These are phyloP conservation scores for Pilatotrama ljubarskyi DNA, from an alignment of 768 basidiomycete species.

Conservation along the genomic window DNA sequence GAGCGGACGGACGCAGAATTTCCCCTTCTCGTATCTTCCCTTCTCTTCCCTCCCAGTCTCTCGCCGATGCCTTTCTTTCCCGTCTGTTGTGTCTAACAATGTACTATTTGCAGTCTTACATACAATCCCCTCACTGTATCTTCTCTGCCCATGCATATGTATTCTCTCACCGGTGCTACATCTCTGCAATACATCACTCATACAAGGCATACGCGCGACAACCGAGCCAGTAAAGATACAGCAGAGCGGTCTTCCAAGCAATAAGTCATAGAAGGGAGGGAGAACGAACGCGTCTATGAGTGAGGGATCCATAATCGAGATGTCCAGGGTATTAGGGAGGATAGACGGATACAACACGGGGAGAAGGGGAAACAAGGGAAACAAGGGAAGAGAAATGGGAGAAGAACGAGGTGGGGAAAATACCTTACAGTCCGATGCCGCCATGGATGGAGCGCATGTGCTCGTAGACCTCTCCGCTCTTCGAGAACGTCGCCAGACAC, in stretches of 20 bases:
- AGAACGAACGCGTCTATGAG: neutral
- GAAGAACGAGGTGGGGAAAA: neutral
- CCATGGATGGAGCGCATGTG: constrained; percentile 76
- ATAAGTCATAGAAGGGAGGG: neutral
- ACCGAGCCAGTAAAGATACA: neutral
- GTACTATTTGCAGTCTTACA: constrained; percentile 3
- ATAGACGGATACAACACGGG: too few species aligned
- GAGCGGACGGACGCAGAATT: constrained; percentile 19
- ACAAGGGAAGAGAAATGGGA: neutral
- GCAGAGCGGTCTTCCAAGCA: neutral
- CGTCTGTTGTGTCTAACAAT: constrained; percentile 4
- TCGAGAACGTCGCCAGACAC: constrained; percentile 68
- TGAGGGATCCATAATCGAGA: neutral
- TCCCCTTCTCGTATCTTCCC: neutral
- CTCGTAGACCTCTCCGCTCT: constrained; percentile 69
- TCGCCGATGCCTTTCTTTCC: neutral
- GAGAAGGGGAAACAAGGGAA: neutral
- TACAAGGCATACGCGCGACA: neutral
- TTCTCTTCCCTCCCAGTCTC: neutral
- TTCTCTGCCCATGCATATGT: constrained; percentile 11
- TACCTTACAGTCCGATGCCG: constrained; percentile 47
- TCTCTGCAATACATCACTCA: constrained; percentile 6
- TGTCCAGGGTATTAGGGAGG: neutral
- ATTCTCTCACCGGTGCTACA: constrained; percentile 5
- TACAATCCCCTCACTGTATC: constrained; percentile 1